Evolutionary conservation across 768 basidiomycete genomes (phyloP), one percentile per base, ranked within the genome.

Genomic region (Panaeolus cyanescens): DNA sequence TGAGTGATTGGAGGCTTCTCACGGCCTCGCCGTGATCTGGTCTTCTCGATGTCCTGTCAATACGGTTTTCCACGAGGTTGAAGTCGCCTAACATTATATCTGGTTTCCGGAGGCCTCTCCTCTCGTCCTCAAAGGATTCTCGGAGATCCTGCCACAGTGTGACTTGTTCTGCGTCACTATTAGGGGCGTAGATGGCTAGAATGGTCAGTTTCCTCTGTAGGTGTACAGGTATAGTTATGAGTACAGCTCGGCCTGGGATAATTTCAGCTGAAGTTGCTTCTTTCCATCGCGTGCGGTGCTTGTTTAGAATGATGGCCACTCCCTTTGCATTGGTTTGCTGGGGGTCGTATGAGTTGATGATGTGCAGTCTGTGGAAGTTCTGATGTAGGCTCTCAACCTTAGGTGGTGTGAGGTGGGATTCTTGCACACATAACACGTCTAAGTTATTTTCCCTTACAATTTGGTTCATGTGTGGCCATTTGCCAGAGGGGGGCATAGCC

Each of bases 81-180:
- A 77, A 76, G 60, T 84, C 80, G 0, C 80, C 79, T 0, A 75
- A 32, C 54, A 84, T 60, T 0, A 79, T 9, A 32, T 81, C 73
- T 3, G 71, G 75, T 45, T 54, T 63, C n/a, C 42, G 12, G 60
- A 61, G 6, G 56, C 55, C 1, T 20, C 37, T 19, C 19, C 28
- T 20, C 13, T 28, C 55, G 28, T 13, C 6, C 33, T 34, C 58
- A 58, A 55, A 54, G 54, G 20, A 32, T 10, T 32, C 8, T 12
- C 15, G 4, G n/a, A 62, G 57, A 5, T 64, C 45, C 20, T 59
- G 33, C 75, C 74, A 79, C 66, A 80, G 77, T 0, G 54, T 12
- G 2, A 56, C 59, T 28, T 79, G 75, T 12, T 72, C 66, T 0
- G 22, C 22, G 1, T 54, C 37, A 31, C 62, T 53, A 59, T 77